These are phyloP conservation scores for Chrysanthemum seticuspe DNA, from an alignment of 129 eudicot species.

Conservation along the genomic window DNA sequence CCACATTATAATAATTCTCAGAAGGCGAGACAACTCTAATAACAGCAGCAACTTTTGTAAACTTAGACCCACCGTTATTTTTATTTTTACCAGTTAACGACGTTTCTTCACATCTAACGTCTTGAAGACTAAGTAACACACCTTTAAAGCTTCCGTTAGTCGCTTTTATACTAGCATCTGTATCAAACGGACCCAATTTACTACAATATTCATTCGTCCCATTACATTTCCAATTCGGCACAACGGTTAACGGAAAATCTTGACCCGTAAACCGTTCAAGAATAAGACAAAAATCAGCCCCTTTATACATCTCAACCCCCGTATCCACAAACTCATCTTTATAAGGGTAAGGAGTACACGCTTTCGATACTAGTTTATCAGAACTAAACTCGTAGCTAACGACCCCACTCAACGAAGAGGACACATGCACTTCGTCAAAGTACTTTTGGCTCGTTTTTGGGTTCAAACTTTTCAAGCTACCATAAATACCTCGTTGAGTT, in stretches of 20 bases:
- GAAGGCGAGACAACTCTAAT: constrained; percentile 63
- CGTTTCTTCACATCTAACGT: constrained; percentile 57
- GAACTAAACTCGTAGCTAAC: constrained; percentile 65
- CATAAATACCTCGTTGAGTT: constrained; percentile 50
- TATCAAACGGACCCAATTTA: constrained; percentile 72
- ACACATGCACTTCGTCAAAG: constrained; percentile 74
- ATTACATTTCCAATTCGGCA: constrained; percentile 91
- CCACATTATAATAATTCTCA: constrained; percentile 55
- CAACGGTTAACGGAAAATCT: constrained; percentile 50
- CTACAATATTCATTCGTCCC: constrained; percentile 66
- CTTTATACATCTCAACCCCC: constrained; percentile 61
- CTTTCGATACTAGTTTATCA: constrained; percentile 52
- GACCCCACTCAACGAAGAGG: constrained; percentile 52
- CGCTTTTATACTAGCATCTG: constrained; percentile 46
- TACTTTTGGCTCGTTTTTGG: constrained; percentile 61
- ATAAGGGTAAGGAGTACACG: constrained; percentile 87
- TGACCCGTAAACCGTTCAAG: constrained; percentile 62
- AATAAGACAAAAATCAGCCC: constrained; percentile 65
- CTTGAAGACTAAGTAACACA: constrained; percentile 66
- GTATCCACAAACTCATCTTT: constrained; percentile 36
- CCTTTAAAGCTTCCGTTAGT: constrained; percentile 80
- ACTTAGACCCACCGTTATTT: neutral
- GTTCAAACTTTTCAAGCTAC: constrained; percentile 70
- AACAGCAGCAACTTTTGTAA: constrained; percentile 58
- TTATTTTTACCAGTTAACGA: constrained; percentile 24